Evolutionary conservation across 108 stramenopile genomes (phyloP).

Genomic region (Schizochytrium sp.): DNA sequence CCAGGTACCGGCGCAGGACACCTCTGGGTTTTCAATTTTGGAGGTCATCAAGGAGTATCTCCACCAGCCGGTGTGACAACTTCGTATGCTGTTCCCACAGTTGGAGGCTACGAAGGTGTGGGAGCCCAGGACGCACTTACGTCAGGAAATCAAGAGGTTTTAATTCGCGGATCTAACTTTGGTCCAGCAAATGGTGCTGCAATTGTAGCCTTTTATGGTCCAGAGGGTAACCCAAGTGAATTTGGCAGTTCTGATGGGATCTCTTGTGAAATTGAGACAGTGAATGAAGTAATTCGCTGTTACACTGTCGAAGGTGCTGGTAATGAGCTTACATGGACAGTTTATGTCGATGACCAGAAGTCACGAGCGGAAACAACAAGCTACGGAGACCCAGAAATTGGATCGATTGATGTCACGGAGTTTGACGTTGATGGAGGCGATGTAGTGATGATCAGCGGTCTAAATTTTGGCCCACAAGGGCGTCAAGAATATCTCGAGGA

Average conservation of each 20-base stretch:
- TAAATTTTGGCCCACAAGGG: constrained; percentile 58
- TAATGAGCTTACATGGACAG: constrained; percentile 62
- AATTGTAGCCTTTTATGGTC: constrained; percentile 57
- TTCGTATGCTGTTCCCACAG: constrained; percentile 7
- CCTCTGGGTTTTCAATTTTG: constrained; percentile 56
- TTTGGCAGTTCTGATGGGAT: not conserved
- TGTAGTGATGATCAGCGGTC: constrained; percentile 51
- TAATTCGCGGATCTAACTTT: constrained; percentile 52
- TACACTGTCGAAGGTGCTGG: constrained; percentile 65
- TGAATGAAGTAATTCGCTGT: constrained; percentile 51
- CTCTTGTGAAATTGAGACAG: constrained; percentile 35
- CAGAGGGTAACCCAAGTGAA: not conserved
- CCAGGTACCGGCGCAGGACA: constrained; percentile 66
- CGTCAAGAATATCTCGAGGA: constrained; percentile 57
- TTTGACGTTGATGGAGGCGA: constrained; percentile 46
- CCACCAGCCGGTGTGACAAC: not conserved
- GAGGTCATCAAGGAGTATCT: not conserved
- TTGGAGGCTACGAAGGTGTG: constrained; percentile 39
- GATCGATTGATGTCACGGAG: not conserved
- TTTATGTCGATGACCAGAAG: constrained; percentile 64
- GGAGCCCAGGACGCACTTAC: not conserved
- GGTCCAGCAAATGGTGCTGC: not conserved
- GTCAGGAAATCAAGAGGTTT: not conserved
- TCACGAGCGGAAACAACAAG: constrained; percentile 56
- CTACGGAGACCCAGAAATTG: constrained; percentile 62